phyloP scores from a whole-genome alignment of 176 grass and related monocot species.

The Oryza glaberrima region DNA sequence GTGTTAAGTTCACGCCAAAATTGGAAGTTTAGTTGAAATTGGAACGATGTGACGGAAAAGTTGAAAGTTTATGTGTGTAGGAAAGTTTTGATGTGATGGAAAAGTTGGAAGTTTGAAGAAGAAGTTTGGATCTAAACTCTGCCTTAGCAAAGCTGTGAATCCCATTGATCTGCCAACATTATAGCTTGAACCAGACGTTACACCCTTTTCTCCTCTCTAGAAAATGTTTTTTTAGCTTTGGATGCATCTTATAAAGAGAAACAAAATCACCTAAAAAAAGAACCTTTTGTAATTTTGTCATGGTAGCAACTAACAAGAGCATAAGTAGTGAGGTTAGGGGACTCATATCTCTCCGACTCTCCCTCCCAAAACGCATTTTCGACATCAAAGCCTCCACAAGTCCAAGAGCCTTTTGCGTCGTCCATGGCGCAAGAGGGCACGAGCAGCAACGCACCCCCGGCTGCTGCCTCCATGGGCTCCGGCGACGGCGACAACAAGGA shows the following conservation, averaged over 20 bases:
- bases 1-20: no score
- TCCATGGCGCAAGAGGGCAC: conserved; percentile 19
- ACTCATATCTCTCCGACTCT: background rate
- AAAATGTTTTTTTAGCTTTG: background rate
- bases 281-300: background rate
- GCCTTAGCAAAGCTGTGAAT: background rate
- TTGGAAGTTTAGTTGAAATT: no score
- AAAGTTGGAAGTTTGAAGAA: no score
- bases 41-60: no score
- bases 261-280: background rate
- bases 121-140: no score
- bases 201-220: background rate
- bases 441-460: background rate
- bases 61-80: no score
- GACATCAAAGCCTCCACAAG: background rate
- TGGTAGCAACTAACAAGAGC: background rate
- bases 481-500: background rate
- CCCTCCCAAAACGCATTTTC: background rate
- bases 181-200: background rate
- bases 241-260: background rate
- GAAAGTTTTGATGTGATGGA: no score
- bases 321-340: background rate
- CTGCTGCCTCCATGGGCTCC: conserved; percentile 4
- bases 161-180: background rate
- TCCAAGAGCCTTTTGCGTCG: background rate